Conservation (phyloP, 768 basidiomycete species). For the Saitozyma sp. region DNA sequence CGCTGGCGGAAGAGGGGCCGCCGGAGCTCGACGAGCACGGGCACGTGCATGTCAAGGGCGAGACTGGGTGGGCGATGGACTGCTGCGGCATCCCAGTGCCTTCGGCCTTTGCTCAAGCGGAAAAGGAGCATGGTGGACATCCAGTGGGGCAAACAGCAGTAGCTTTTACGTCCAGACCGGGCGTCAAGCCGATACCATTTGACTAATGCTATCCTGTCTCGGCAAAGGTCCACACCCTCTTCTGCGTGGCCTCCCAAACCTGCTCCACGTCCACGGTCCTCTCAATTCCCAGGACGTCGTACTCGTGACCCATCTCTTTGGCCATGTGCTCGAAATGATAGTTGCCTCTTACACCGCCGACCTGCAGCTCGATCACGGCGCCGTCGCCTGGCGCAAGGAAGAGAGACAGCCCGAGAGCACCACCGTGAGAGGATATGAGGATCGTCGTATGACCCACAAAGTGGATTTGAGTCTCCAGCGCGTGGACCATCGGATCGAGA, state of each 20-base stretch:
- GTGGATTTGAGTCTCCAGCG: conserved; percentile 47
- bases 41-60: conserved; percentile 40
- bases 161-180: conserved; percentile 28
- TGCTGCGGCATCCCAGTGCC: conserved; percentile 53
- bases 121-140: conserved; percentile 9
- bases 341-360: conserved; percentile 25
- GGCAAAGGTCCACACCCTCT: not conserved
- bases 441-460: conserved; percentile 44
- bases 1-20: conserved; percentile 25
- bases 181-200: conserved; percentile 51
- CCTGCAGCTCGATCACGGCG: conserved; percentile 40
- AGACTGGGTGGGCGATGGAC: conserved; percentile 51
- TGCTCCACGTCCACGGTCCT: conserved; percentile 37
- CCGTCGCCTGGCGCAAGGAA: conserved; percentile 43
- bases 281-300: conserved; percentile 26
- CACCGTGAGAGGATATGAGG: conserved; percentile 45
- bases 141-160: conserved; percentile 9
- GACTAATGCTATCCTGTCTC: conserved; percentile 23
- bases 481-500: conserved; percentile 46
- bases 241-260: conserved; percentile 29
- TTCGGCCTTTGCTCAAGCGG: conserved; percentile 46
- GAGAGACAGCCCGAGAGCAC: conserved; percentile 42
- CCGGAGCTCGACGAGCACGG: conserved; percentile 40
- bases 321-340: conserved; percentile 50
- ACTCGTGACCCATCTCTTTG: conserved; percentile 35